phyloP scores from a whole-genome alignment of 805 yeast species.

The Yarrowia sp. region DNA sequence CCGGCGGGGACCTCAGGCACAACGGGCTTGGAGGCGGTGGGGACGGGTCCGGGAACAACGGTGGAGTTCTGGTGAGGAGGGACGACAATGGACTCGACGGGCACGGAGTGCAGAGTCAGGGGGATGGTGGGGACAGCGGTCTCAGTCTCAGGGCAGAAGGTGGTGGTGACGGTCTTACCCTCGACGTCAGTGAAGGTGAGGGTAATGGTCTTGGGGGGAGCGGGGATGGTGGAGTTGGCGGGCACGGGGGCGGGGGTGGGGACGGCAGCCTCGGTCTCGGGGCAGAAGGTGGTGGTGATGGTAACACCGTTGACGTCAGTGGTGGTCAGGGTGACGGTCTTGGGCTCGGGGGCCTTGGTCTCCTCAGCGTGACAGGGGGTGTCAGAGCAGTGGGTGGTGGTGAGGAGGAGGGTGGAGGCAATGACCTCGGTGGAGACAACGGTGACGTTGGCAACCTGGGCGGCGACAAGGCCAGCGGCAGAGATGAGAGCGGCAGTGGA shows the following conservation, averaged over 20 bases:
- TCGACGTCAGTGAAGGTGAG: slow-evolving; percentile 35
- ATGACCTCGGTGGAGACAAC: slow-evolving; percentile 23
- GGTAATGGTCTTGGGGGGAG: slow-evolving; percentile 36
- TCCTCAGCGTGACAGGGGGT: slow-evolving; percentile 38
- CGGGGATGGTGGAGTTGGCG: slow-evolving; percentile 30
- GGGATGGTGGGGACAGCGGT: slow-evolving; percentile 37
- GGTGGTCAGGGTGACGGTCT: slow-evolving; percentile 37
- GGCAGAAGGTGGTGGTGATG: slow-evolving; percentile 39
- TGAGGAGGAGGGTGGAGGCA: slow-evolving; percentile 23
- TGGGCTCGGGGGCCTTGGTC: slow-evolving; percentile 30
- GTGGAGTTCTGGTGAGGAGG: slow-evolving; percentile 35
- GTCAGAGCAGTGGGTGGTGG: slow-evolving; percentile 37
- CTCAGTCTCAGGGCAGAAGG: slow-evolving; percentile 39
- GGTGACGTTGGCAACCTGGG: slow-evolving; percentile 36
- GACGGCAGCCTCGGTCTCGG: slow-evolving; percentile 26
- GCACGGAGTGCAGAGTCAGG: slow-evolving; percentile 4
- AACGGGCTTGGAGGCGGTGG: slow-evolving; percentile 32
- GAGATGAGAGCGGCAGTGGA: slow-evolving; percentile 25
- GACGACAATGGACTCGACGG: slow-evolving; percentile 18
- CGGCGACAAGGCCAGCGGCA: slow-evolving; percentile 32
- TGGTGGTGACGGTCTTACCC: slow-evolving; percentile 38
- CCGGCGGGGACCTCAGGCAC: slow-evolving; percentile 36
- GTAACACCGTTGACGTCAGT: slow-evolving; percentile 35
- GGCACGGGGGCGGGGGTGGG: slow-evolving; percentile 32
- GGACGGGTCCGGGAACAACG: slow-evolving; percentile 22